Evolutionary conservation across 1,284 basidiomycete species (phyloP).

Genomic region (Gomphus bonarii): DNA sequence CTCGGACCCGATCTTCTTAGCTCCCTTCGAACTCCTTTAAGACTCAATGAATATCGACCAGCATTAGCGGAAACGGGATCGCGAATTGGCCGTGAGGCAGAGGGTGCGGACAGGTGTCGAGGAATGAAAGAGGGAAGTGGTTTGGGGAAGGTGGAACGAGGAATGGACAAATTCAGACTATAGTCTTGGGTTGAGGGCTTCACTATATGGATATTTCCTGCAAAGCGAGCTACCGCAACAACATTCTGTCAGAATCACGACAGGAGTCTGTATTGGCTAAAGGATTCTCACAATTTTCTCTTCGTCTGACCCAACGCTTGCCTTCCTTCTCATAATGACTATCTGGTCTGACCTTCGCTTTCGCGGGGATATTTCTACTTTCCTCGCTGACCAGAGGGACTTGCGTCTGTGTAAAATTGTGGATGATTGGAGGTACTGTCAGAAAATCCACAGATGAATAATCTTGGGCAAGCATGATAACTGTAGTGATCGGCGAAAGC

Average conservation of each 20-base stretch:
- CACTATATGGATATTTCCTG: constrained; percentile 59
- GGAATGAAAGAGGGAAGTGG: constrained; percentile 61
- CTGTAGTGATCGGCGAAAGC: neutral
- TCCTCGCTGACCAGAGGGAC: neutral
- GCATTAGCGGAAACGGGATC: constrained; percentile 52
- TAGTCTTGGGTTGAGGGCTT: constrained; percentile 48
- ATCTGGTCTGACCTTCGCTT: neutral
- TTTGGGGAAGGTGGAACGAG: constrained; percentile 55
- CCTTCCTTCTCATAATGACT: constrained; percentile 52
- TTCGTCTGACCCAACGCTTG: constrained; percentile 62
- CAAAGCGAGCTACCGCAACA: constrained; percentile 44
- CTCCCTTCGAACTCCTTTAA: constrained; percentile 62
- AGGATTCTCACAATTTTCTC: constrained; percentile 53
- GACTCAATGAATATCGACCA: constrained; percentile 62
- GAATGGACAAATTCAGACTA: constrained; percentile 31
- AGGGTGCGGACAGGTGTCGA: constrained; percentile 44
- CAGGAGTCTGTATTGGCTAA: neutral
- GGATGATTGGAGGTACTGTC: neutral
- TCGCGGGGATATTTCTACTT: neutral
- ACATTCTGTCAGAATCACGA: constrained; percentile 9
- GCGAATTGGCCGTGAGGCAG: constrained; percentile 20
- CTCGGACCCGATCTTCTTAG: constrained; percentile 51
- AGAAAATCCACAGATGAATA: neutral
- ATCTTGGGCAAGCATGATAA: neutral
- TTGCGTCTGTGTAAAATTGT: neutral